Conservation (phyloP, 768 basidiomycete genomes). For the Pulveroboletus sp. region DNA sequence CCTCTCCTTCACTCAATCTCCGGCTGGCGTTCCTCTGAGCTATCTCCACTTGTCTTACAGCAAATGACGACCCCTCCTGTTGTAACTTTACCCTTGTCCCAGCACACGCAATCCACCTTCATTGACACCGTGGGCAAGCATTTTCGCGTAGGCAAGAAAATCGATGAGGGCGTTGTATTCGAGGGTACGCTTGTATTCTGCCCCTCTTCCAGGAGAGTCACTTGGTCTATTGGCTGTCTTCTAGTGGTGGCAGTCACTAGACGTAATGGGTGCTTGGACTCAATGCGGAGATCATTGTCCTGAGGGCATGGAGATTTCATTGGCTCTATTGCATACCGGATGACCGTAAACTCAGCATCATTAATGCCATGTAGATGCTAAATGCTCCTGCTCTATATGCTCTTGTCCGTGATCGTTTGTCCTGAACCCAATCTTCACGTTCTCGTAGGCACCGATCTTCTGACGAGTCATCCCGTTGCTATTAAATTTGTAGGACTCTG, state of each 20-base stretch:
- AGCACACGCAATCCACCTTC: slow-evolving; percentile 59
- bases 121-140: slow-evolving; percentile 77
- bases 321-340: slow-evolving; percentile 4
- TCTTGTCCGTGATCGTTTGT: slow-evolving; percentile 1
- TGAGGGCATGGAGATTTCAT: slow-evolving; percentile 3
- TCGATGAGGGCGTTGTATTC: slow-evolving; percentile 97
- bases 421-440: slow-evolving; percentile 11
- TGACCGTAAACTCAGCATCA: neutral
- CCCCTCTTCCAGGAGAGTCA: slow-evolving; percentile 1
- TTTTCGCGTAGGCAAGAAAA: slow-evolving; percentile 94
- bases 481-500: slow-evolving; percentile 84
- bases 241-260: slow-evolving; percentile 2
- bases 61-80: slow-evolving; percentile 80
- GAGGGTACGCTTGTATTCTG: slow-evolving; percentile 56
- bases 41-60: neutral
- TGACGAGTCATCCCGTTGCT: slow-evolving; percentile 83
- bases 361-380: slow-evolving; percentile 5
- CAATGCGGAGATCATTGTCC: slow-evolving; percentile 2
- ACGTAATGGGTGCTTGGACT: slow-evolving; percentile 11
- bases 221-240: neutral
- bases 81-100: slow-evolving; percentile 70
- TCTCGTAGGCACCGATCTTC: slow-evolving; percentile 70
- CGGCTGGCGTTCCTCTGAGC: slow-evolving; percentile 26
- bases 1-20: slow-evolving; percentile 19
- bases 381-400: neutral